phyloP scores from a whole-genome alignment of 2,329 filamentous ascomycete species.

The Pleoardoris graminearum region DNA sequence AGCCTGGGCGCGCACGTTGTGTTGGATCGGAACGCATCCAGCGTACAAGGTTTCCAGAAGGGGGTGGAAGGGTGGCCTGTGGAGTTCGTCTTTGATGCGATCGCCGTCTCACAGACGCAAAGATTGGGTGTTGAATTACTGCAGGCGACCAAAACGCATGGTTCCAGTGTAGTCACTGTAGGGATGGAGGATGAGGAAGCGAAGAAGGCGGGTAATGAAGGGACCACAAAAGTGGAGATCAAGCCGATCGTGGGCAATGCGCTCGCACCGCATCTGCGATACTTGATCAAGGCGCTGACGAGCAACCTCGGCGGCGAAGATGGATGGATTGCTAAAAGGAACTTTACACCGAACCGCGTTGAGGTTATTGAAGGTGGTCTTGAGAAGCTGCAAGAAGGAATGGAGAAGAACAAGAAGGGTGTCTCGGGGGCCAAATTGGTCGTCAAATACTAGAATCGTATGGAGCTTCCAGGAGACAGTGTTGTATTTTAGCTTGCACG shows the following conservation, averaged over 20 bases:
- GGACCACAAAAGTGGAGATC: conserved; percentile 8
- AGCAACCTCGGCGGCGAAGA: conserved; percentile 12
- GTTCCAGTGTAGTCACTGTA: background rate
- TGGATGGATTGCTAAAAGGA: conserved; percentile 11
- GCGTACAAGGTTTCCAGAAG: conserved; percentile 3
- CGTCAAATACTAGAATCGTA: background rate
- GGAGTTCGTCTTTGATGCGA: conserved; percentile 15
- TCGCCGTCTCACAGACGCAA: conserved; percentile 8
- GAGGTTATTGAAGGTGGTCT: conserved; percentile 11
- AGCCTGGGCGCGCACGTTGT: conserved; percentile 36
- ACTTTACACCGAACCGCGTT: conserved; percentile 12
- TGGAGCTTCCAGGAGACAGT: background rate
- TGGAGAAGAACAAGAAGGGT: conserved; percentile 15
- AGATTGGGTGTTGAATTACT: conserved; percentile 8
- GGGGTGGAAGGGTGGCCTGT: conserved; percentile 7
- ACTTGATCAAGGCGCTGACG: conserved; percentile 10
- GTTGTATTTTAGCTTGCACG: too few species aligned
- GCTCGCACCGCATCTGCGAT: conserved; percentile 6
- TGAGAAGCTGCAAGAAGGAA: conserved; percentile 12
- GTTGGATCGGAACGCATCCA: conserved; percentile 9
- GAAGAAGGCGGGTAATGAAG: conserved; percentile 5
- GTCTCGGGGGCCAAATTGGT: conserved; percentile 18
- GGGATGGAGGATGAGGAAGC: conserved; percentile 1
- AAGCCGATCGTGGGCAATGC: conserved; percentile 12
- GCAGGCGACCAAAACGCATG: conserved; percentile 6